Evolutionary conservation across 805 yeast species (phyloP).

Genomic region (Teunomyces kruisii): DNA sequence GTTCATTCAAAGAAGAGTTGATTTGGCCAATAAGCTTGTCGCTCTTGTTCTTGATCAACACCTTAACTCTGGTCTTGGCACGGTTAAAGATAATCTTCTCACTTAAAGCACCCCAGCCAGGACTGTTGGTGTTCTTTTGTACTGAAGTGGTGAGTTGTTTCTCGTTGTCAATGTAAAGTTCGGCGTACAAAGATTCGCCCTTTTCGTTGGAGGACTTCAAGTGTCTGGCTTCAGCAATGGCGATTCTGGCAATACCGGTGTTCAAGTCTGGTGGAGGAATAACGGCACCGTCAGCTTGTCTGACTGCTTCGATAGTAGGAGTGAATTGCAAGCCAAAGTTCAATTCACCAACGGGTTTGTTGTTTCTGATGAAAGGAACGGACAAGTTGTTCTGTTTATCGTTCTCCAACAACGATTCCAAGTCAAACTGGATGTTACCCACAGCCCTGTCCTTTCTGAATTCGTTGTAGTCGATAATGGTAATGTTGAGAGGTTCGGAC

Average conservation of each 20-base stretch:
- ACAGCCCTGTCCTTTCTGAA: slow-evolving; percentile 75
- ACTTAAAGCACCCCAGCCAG: slow-evolving; percentile 60
- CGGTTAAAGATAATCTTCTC: slow-evolving; percentile 75
- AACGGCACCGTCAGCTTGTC: slow-evolving; percentile 75
- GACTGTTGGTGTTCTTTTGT: slow-evolving; percentile 60
- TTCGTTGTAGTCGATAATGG: slow-evolving; percentile 75
- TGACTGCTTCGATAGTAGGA: slow-evolving; percentile 66
- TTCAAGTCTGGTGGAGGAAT: slow-evolving; percentile 89
- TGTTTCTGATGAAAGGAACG: slow-evolving; percentile 71
- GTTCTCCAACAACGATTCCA: slow-evolving; percentile 61
- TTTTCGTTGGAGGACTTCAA: slow-evolving; percentile 48
- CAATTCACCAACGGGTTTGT: slow-evolving; percentile 77
- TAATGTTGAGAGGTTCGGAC: slow-evolving; percentile 77
- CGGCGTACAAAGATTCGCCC: slow-evolving; percentile 61
- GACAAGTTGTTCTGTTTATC: slow-evolving; percentile 49
- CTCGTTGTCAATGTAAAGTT: slow-evolving; percentile 65
- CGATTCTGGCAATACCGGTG: slow-evolving; percentile 84
- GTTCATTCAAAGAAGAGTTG: slow-evolving; percentile 55
- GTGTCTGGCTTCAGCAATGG: slow-evolving; percentile 62
- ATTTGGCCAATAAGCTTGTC: slow-evolving; percentile 59
- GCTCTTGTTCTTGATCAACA: slow-evolving; percentile 62
- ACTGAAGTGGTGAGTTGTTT: slow-evolving; percentile 56
- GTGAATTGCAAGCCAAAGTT: slow-evolving; percentile 68
- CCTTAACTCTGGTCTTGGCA: slow-evolving; percentile 64
- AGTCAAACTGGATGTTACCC: slow-evolving; percentile 74